phyloP scores from a whole-genome alignment of 2,329 filamentous ascomycete genomes.

The Talaromyces islandicus region DNA sequence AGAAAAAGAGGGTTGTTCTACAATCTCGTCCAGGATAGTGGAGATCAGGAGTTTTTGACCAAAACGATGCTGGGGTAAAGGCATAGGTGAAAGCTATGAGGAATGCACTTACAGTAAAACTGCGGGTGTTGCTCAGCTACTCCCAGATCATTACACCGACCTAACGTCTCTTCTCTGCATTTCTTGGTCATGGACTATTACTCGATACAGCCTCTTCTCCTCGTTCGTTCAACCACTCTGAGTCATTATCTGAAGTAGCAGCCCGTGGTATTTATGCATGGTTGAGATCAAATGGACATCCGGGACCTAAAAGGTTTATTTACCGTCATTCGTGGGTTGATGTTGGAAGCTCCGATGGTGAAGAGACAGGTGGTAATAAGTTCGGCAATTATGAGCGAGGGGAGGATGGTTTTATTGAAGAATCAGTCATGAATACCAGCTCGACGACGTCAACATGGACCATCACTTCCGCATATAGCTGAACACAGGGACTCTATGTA shows the following conservation, averaged over 20 bases:
- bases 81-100: background rate
- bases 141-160: background rate
- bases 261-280: slow-evolving; percentile 3
- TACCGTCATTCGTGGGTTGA: slow-evolving; percentile 2
- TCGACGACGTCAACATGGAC: no score
- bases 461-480: no score
- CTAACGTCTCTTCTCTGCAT: background rate
- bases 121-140: background rate
- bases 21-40: background rate
- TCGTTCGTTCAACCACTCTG: background rate
- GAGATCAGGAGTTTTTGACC: background rate
- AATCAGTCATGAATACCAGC: no score
- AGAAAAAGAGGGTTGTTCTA: background rate
- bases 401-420: no score
- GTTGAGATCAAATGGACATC: slow-evolving; percentile 2
- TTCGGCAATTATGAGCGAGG: background rate
- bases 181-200: background rate
- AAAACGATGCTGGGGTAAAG: background rate
- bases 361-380: background rate
- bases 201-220: background rate
- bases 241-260: slow-evolving; percentile 2
- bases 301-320: background rate
- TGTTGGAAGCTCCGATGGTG: background rate
- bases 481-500: no score
- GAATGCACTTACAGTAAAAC: background rate